Conservation (phyloP, 106 monocot genomes). For the Acorus gramineus region DNA sequence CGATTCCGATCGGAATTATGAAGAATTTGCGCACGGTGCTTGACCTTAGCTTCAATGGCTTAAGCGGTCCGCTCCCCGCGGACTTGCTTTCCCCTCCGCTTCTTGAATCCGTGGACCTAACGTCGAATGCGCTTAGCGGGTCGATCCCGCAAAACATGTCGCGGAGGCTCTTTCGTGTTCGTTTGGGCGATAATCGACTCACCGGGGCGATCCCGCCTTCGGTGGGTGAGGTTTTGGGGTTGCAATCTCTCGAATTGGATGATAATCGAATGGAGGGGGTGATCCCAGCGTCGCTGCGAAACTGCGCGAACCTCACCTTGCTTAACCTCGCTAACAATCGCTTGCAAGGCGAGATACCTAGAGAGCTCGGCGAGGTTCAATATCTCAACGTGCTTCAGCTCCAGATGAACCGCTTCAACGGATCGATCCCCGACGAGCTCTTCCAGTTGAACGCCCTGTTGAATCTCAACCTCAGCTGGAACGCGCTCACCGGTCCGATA, state of each 20-base stretch:
- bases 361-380: slow-evolving; percentile 31
- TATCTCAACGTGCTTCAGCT: slow-evolving; percentile 43
- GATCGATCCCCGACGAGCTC: slow-evolving; percentile 33
- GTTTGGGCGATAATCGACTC: slow-evolving; percentile 25
- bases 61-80: slow-evolving; percentile 20
- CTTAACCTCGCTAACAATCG: slow-evolving; percentile 45
- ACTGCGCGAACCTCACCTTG: slow-evolving; percentile 27
- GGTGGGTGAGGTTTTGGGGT: slow-evolving; percentile 4
- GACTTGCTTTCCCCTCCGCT: slow-evolving; percentile 19
- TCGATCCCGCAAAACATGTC: slow-evolving; percentile 23
- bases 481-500: slow-evolving; percentile 34
- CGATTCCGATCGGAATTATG: slow-evolving; percentile 24
- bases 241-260: slow-evolving; percentile 31
- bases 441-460: slow-evolving; percentile 12
- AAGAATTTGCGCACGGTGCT: slow-evolving; percentile 6
- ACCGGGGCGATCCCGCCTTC: slow-evolving; percentile 21
- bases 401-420: slow-evolving; percentile 33
- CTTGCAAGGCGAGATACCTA: slow-evolving; percentile 23
- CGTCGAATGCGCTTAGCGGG: slow-evolving; percentile 15
- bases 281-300: slow-evolving; percentile 21
- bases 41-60: slow-evolving; percentile 44
- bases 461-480: slow-evolving; percentile 40
- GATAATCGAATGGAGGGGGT: slow-evolving; percentile 10
- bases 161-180: slow-evolving; percentile 16
- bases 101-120: slow-evolving; percentile 34